These are phyloP conservation scores for Cokeromyces recurvatus DNA, from an alignment of 371 early-diverging fungal species.

Conservation along the genomic window DNA sequence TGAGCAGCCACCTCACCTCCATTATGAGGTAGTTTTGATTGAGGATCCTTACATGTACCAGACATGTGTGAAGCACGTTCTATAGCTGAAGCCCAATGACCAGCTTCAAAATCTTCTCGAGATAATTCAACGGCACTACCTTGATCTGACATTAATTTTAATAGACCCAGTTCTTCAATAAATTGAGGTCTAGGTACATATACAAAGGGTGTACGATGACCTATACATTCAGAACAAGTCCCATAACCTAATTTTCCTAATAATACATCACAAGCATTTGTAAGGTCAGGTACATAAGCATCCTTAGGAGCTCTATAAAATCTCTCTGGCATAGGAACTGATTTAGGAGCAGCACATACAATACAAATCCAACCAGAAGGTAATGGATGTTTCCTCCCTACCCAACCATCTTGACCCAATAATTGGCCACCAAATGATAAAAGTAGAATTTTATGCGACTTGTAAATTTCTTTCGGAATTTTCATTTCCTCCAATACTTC, in stretches of 20 bases:
- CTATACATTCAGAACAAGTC: constrained; percentile 78
- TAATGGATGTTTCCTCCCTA: constrained; percentile 50
- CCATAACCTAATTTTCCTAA: constrained; percentile 81
- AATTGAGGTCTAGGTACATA: constrained; percentile 78
- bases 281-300: constrained; percentile 73
- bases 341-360: constrained; percentile 59
- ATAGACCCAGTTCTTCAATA: constrained; percentile 71
- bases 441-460: constrained; percentile 56
- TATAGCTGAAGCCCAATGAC: constrained; percentile 53
- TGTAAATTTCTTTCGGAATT: constrained; percentile 53
- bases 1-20: constrained; percentile 54
- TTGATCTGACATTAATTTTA: constrained; percentile 61
- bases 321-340: constrained; percentile 45
- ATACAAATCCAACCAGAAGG: constrained; percentile 78
- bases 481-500: constrained; percentile 50
- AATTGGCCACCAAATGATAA: constrained; percentile 78
- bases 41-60: constrained; percentile 32
- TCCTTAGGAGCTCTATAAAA: constrained; percentile 61
- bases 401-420: constrained; percentile 38
- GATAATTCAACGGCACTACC: constrained; percentile 61
- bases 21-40: constrained; percentile 44
- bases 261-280: constrained; percentile 70
- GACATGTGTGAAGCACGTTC: constrained; percentile 28
- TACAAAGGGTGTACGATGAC: constrained; percentile 66
- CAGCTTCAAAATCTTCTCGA: constrained; percentile 57